These are phyloP conservation scores for Paramecium sexaurelia DNA, from an alignment of 73 alveolate species.

Conservation along the genomic window DNA sequence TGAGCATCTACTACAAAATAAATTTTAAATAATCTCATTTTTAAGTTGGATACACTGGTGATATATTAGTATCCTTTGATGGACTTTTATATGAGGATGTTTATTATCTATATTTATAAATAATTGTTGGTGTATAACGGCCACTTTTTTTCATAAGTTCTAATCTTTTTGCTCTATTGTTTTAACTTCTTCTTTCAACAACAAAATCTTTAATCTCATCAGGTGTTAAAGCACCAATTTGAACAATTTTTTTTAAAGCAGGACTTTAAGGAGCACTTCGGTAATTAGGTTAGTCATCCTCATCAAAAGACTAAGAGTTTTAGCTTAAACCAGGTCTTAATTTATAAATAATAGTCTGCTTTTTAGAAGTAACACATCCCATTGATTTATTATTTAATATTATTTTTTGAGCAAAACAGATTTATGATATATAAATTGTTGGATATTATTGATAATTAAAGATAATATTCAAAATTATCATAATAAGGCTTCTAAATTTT, in stretches of 20 bases:
- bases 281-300: not conserved
- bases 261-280: conserved; percentile 18
- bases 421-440: not conserved
- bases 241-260: not conserved
- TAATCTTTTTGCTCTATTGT: not conserved
- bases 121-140: not conserved
- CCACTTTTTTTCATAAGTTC: not conserved
- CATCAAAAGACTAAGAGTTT: not conserved
- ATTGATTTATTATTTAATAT: not conserved
- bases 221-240: not conserved
- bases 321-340: not conserved
- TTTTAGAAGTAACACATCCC: not conserved
- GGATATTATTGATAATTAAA: not conserved
- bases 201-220: not conserved
- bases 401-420: not conserved
- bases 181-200: not conserved
- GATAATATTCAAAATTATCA: not conserved
- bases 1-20: not conserved
- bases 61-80: not conserved
- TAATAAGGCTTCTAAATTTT: not conserved
- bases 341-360: not conserved
- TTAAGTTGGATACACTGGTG: not conserved
- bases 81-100: not conserved
- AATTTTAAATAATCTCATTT: not conserved
- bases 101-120: not conserved